These are phyloP conservation scores for Leptographium wingfieldii DNA, from an alignment of 2,329 filamentous ascomycete genomes.

Conservation along the genomic window DNA sequence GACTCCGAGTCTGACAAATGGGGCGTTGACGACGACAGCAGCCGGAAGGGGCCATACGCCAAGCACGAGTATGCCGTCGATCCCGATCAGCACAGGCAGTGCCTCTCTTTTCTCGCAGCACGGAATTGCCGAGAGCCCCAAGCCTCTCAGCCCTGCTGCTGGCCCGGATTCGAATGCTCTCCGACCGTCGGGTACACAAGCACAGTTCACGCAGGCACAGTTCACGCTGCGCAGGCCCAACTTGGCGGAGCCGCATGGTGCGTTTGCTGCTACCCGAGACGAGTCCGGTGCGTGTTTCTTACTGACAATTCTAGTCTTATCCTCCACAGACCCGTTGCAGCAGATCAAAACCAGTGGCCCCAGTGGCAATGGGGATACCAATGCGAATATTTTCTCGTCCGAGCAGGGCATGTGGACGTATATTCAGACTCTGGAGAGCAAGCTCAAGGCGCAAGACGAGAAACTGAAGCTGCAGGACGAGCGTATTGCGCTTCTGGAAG, in stretches of 20 bases:
- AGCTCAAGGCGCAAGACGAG: slow-evolving; percentile 33
- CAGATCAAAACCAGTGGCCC: neutral
- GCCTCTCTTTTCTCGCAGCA: slow-evolving; percentile 54
- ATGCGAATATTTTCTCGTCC: slow-evolving; percentile 53
- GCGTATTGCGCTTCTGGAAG: slow-evolving; percentile 23
- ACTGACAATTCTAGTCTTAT: neutral
- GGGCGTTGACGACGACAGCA: slow-evolving; percentile 16
- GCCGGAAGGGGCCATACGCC: slow-evolving; percentile 25
- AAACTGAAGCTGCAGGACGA: slow-evolving; percentile 22
- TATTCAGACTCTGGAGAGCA: slow-evolving; percentile 56
- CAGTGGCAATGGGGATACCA: slow-evolving; percentile 42
- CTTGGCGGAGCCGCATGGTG: slow-evolving; percentile 25
- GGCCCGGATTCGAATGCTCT: neutral
- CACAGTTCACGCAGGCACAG: slow-evolving; percentile 23
- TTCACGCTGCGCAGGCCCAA: slow-evolving; percentile 44
- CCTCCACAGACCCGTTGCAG: neutral
- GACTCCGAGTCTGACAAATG: slow-evolving; percentile 36
- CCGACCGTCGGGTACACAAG: neutral
- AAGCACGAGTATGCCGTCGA: slow-evolving; percentile 36
- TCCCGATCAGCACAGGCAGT: slow-evolving; percentile 32
- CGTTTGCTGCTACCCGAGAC: slow-evolving; percentile 13
- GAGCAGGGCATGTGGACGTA: slow-evolving; percentile 59
- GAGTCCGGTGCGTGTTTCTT: neutral
- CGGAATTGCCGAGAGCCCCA: slow-evolving; percentile 75
- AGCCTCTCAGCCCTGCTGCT: slow-evolving; percentile 56